Conservation (phyloP, 331 rosid species). For the Acacia pycnantha region DNA sequence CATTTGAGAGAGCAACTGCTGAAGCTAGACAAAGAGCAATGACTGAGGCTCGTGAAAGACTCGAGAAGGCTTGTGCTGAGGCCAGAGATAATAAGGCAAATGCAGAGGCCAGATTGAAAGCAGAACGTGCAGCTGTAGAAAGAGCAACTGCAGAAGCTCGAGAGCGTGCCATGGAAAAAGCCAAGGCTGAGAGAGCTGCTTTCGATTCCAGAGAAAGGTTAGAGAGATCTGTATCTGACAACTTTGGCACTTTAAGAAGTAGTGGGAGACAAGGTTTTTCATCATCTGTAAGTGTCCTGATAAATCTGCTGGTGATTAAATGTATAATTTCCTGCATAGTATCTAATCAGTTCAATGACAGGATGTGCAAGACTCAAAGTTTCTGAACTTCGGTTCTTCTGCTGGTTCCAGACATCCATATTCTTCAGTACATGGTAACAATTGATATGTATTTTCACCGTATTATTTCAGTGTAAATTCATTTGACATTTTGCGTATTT, state of each 20-base stretch:
- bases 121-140: constrained; percentile 87
- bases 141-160: constrained; percentile 88
- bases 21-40: constrained; percentile 77
- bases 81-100: constrained; percentile 73
- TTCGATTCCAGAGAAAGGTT: constrained; percentile 62
- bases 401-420: constrained; percentile 47
- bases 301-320: neutral
- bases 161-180: constrained; percentile 71
- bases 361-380: neutral
- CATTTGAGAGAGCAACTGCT: constrained; percentile 68
- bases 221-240: constrained; percentile 85
- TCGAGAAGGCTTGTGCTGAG: constrained; percentile 88
- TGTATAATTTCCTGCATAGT: neutral
- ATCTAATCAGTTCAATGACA: neutral
- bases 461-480: constrained; percentile 18
- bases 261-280: constrained; percentile 1
- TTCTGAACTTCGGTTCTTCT: constrained; percentile 25
- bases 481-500: neutral
- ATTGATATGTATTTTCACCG: constrained; percentile 23
- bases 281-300: neutral
- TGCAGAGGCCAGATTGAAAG: constrained; percentile 73
- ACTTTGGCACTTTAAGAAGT: constrained; percentile 4
- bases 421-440: constrained; percentile 61
- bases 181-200: constrained; percentile 58
- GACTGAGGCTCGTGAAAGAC: constrained; percentile 83